A percentile compares a stretch with the other conserved stretches of the same genome.
phyloP scores from a whole-genome alignment of 2,329 filamentous ascomycete genomes.

The Fusarium tanahbumbuense region DNA sequence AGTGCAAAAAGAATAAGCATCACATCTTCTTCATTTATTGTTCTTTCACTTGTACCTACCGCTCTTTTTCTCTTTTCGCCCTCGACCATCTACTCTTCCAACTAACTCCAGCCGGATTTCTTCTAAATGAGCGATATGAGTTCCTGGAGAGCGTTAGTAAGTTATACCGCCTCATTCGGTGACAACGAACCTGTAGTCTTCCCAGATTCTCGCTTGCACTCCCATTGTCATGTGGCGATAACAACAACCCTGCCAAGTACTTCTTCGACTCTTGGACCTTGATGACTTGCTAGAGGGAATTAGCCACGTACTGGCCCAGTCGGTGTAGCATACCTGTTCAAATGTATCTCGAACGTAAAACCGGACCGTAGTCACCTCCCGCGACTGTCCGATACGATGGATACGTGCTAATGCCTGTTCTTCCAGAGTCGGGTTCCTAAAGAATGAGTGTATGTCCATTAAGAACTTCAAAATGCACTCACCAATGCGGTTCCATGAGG shows the following conservation, averaged over 20 bases:
- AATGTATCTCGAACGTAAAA: conserved; percentile 54
- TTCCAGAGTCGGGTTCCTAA: conserved; percentile 57
- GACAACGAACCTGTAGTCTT: conserved; percentile 1
- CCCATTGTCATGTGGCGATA: conserved; percentile 2
- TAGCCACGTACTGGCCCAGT: accelerated
- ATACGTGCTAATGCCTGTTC: conserved; percentile 57
- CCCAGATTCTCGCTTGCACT: neutral
- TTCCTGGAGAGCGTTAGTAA: neutral
- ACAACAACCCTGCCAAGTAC: conserved; percentile 6
- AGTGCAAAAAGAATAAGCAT: neutral
- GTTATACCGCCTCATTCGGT: accelerated
- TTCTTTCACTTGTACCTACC: neutral
- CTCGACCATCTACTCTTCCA: neutral
- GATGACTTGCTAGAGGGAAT: conserved; percentile 2
- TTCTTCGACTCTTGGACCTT: conserved; percentile 33
- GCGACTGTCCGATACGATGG: conserved; percentile 52
- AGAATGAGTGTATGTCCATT: neutral
- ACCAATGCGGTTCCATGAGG: conserved; percentile 64
- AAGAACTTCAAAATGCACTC: neutral
- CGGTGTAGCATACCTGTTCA: conserved; percentile 47
- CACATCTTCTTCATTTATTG: neutral
- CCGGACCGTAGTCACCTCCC: conserved; percentile 53
- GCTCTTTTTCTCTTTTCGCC: neutral
- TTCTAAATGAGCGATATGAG: conserved; percentile 3
- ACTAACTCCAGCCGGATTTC: accelerated